These are phyloP conservation scores for Claviceps pusilla DNA, from an alignment of 2,329 filamentous ascomycete species.

Conservation along the genomic window DNA sequence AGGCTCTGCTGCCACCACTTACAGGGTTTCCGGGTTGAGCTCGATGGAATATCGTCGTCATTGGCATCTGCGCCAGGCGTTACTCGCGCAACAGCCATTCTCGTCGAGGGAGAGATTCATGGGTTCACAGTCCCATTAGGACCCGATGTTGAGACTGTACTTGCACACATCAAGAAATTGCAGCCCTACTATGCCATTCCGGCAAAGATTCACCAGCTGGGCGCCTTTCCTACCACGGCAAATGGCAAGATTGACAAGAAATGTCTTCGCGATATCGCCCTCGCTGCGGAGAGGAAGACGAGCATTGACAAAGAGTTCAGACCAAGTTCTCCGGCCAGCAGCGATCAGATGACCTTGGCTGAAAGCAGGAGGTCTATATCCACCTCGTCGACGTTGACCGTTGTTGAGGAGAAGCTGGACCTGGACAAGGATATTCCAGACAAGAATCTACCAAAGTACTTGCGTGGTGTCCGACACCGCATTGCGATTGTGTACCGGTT, in stretches of 20 bases:
- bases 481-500: slow-evolving; percentile 40
- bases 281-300: slow-evolving; percentile 4
- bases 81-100: slow-evolving; percentile 30
- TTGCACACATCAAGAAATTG: slow-evolving; percentile 23
- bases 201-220: slow-evolving; percentile 26
- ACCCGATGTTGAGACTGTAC: slow-evolving; percentile 23
- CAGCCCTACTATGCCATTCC: slow-evolving; percentile 44
- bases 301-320: slow-evolving; percentile 1
- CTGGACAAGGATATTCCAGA: slow-evolving; percentile 21
- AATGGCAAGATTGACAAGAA: slow-evolving; percentile 44
- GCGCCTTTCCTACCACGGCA: slow-evolving; percentile 31
- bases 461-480: slow-evolving; percentile 26
- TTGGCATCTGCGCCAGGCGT: slow-evolving; percentile 31
- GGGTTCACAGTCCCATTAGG: slow-evolving; percentile 30
- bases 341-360: slow-evolving; percentile 10
- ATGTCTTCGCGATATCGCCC: slow-evolving; percentile 22
- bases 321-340: slow-evolving; percentile 1
- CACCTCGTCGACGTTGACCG: slow-evolving; percentile 17
- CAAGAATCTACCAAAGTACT: slow-evolving; percentile 25
- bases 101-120: slow-evolving; percentile 33
- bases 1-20: neutral
- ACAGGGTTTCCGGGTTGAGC: slow-evolving; percentile 43
- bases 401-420: slow-evolving; percentile 15
- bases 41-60: slow-evolving; percentile 40
- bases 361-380: slow-evolving; percentile 17